Conservation (phyloP, 306 rosid genomes). For the Hippophae rhamnoides region DNA sequence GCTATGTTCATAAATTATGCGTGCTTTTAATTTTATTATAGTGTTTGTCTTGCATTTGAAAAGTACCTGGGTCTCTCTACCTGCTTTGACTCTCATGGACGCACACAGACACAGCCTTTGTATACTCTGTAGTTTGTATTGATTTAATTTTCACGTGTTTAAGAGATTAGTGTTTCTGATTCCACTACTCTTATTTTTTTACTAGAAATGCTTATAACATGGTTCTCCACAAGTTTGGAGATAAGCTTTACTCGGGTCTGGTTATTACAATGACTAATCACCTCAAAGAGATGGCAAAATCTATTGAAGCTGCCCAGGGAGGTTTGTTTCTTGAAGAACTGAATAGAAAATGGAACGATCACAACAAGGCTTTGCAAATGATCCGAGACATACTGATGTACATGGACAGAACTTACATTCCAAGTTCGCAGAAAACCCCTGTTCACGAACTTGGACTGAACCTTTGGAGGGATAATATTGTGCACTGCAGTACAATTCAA, state of each 20-base stretch:
- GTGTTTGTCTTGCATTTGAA: no score
- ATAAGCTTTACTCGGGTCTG: constrained; percentile 72
- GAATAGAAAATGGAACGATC: constrained; percentile 75
- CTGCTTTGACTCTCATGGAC: no score
- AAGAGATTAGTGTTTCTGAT: constrained; percentile 17
- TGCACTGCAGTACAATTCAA: constrained; percentile 56
- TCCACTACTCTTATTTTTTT: constrained; percentile 19
- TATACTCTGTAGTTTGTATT: no score
- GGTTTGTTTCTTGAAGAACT: constrained; percentile 66
- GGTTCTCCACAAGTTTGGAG: constrained; percentile 97
- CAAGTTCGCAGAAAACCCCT: constrained; percentile 46
- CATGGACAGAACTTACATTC: constrained; percentile 91
- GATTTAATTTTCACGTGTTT: not conserved
- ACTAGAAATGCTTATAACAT: constrained; percentile 87
- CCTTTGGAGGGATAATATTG: constrained; percentile 75
- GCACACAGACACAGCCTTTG: no score
- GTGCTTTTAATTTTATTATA: no score
- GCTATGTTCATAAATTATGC: no score
- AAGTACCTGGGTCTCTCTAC: no score
- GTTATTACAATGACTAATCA: constrained; percentile 63
- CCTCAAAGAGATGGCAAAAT: constrained; percentile 58
- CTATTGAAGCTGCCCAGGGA: constrained; percentile 65
- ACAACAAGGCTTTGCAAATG: constrained; percentile 68
- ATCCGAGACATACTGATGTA: constrained; percentile 78
- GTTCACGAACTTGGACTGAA: constrained; percentile 74